Percentiles rank a stretch among this genome's conserved stretches.
Evolutionary conservation across 306 rosid genomes (phyloP).

Genomic region (Clitoria ternatea): DNA sequence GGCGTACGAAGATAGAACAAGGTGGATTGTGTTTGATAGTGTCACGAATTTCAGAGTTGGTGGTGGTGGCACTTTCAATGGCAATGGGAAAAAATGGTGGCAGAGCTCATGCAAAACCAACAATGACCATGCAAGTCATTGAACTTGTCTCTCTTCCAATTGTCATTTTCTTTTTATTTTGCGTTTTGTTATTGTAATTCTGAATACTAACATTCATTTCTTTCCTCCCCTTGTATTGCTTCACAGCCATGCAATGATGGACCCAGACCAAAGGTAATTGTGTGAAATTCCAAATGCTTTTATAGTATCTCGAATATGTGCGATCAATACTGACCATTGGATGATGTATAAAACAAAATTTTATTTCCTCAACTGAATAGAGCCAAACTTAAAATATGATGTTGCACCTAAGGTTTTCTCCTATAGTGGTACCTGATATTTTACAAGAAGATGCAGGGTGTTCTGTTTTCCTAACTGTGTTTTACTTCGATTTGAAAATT

Average conservation of each 20-base stretch:
- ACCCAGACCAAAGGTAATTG: constrained; percentile 78
- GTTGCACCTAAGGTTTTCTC: no score
- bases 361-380: no score
- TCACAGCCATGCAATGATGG: constrained; percentile 65
- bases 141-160: not conserved
- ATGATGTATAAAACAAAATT: no score
- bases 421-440: no score
- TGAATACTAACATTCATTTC: not conserved
- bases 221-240: not conserved
- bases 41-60: constrained; percentile 46
- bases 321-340: no score
- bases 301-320: no score
- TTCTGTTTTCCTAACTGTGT: not conserved
- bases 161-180: not conserved
- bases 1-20: constrained; percentile 40
- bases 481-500: not conserved
- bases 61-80: constrained; percentile 74
- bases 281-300: no score
- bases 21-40: constrained; percentile 60
- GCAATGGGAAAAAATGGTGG: constrained; percentile 89
- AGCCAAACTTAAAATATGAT: no score
- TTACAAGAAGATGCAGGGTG: not conserved
- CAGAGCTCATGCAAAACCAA: constrained; percentile 65
- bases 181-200: not conserved
- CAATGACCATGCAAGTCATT: constrained; percentile 38